phyloP scores from a whole-genome alignment of 257 asterid genomes.

The Jasminum sambac region DNA sequence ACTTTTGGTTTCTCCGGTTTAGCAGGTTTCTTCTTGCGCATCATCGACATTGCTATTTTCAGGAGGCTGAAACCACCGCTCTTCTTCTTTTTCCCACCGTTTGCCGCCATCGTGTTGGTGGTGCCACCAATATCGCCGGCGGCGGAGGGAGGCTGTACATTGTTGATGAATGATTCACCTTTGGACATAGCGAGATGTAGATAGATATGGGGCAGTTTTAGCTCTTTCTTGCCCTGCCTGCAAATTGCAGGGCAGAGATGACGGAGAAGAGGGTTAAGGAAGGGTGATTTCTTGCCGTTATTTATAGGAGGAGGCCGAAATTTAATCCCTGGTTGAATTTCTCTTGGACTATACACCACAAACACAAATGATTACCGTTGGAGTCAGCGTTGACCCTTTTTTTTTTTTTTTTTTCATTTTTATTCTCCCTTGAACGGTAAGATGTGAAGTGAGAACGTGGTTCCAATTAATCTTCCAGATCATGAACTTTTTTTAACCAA shows the following conservation, averaged over 20 bases:
- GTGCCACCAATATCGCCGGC: background rate
- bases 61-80: conserved; percentile 53
- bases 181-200: conserved; percentile 20
- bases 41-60: conserved; percentile 46
- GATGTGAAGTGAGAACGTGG: too few species aligned
- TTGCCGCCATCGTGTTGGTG: background rate
- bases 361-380: background rate
- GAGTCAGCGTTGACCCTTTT: too few species aligned
- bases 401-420: too few species aligned
- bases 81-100: conserved; percentile 29
- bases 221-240: conserved; percentile 46
- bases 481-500: too few species aligned
- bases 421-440: too few species aligned
- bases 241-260: conserved; percentile 62
- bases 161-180: conserved; percentile 1
- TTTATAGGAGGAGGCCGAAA: background rate
- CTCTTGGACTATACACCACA: background rate
- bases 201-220: background rate
- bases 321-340: background rate
- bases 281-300: background rate
- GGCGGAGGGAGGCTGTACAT: background rate
- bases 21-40: conserved; percentile 39
- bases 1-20: background rate
- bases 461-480: too few species aligned
- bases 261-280: conserved; percentile 11